Evolutionary conservation across 257 asterid genomes (phyloP).

Genomic region (Nicotiana noctiflora): DNA sequence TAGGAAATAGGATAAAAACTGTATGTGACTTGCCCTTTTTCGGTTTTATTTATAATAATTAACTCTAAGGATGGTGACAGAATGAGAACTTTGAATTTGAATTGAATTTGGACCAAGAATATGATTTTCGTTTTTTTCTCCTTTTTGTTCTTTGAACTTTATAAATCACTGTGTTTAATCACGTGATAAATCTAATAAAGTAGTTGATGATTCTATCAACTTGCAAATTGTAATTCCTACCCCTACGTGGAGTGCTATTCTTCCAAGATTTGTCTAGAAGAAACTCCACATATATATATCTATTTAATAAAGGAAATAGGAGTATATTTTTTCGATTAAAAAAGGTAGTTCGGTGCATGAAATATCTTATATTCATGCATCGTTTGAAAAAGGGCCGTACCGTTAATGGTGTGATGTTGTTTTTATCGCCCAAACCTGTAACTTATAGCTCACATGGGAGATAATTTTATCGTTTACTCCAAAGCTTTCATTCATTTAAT

Average conservation of each 20-base stretch:
- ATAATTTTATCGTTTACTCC: too few relatives aligned
- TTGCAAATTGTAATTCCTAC: not conserved
- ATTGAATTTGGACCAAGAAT: not conserved
- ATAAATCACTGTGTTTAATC: not conserved
- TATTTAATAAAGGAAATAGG: too few relatives aligned
- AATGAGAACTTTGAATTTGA: not conserved
- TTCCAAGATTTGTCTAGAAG: not conserved
- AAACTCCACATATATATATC: not conserved
- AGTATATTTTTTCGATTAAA: too few relatives aligned
- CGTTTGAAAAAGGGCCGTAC: too few relatives aligned
- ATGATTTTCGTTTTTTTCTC: not conserved
- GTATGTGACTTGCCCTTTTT: not conserved
- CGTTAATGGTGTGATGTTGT: too few relatives aligned
- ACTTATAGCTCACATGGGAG: too few relatives aligned
- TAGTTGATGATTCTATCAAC: not conserved
- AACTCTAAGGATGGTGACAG: not conserved
- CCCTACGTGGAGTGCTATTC: not conserved
- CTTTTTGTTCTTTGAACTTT: not conserved
- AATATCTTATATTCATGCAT: too few relatives aligned
- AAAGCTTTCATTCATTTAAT: too few relatives aligned
- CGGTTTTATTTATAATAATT: not conserved
- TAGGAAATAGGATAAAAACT: not conserved
- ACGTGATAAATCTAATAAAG: not conserved
- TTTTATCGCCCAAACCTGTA: too few relatives aligned
- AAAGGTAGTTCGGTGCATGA: too few relatives aligned